A percentile compares a stretch with the other conserved stretches of the same genome.
phyloP scores from a whole-genome alignment of 495 filamentous ascomycete species.

The Aspergillus coremiiformis region DNA sequence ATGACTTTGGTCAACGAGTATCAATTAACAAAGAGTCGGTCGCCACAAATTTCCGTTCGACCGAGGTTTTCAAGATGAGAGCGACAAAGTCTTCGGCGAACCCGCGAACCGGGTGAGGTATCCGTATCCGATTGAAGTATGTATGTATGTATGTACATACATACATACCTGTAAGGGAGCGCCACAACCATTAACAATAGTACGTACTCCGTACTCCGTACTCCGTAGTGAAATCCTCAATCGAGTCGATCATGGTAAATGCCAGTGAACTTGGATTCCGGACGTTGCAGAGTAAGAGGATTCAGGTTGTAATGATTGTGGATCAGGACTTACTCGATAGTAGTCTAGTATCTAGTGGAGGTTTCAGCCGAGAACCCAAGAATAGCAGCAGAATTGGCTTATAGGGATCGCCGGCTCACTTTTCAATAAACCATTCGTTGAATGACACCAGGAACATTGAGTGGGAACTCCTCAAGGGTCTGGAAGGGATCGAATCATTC shows the following conservation, averaged over 20 bases:
- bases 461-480: slow-evolving; percentile 4
- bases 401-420: slow-evolving; percentile 5
- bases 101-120: not conserved
- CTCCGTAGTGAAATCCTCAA: too few relatives aligned
- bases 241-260: too few relatives aligned
- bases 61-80: not conserved
- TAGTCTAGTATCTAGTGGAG: not conserved
- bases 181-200: too few relatives aligned
- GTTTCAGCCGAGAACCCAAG: slow-evolving; percentile 9
- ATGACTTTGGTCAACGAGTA: not conserved
- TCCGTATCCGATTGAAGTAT: not conserved
- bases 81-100: not conserved
- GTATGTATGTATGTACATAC: too few relatives aligned
- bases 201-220: too few relatives aligned
- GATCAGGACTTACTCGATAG: not conserved
- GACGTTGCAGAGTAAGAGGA: too few relatives aligned
- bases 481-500: slow-evolving; percentile 1
- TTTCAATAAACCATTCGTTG: not conserved
- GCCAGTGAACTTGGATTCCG: not conserved
- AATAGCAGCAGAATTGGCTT: slow-evolving; percentile 7
- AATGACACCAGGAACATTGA: not conserved
- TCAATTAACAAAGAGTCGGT: not conserved
- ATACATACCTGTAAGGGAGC: not conserved
- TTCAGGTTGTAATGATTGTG: not conserved
- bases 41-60: not conserved